phyloP scores from a whole-genome alignment of 495 filamentous ascomycete species.

The Opeltia flavorubescens region DNA sequence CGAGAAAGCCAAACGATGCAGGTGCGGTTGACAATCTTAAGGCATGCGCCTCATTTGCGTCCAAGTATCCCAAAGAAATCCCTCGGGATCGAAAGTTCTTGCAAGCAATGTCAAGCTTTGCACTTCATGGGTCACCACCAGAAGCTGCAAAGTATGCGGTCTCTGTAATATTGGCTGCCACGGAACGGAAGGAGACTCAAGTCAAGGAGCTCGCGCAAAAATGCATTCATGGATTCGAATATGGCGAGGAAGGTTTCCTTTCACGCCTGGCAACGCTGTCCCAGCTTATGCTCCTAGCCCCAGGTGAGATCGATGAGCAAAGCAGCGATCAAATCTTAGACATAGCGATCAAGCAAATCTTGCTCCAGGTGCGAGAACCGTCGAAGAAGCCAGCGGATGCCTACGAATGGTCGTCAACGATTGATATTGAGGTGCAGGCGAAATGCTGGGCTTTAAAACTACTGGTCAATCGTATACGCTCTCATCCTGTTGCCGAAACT shows the following conservation, averaged over 20 bases:
- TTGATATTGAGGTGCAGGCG: slow-evolving; percentile 69
- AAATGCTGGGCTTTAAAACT: slow-evolving; percentile 84
- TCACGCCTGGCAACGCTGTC: slow-evolving; percentile 70
- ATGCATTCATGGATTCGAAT: slow-evolving; percentile 61
- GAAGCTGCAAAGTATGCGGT: slow-evolving; percentile 87
- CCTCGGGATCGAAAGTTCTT: slow-evolving; percentile 74
- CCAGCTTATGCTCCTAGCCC: slow-evolving; percentile 68
- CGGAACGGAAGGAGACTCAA: slow-evolving; percentile 73
- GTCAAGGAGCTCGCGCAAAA: slow-evolving; percentile 69
- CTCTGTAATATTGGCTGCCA: slow-evolving; percentile 68
- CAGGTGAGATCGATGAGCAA: slow-evolving; percentile 56
- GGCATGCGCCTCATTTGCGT: slow-evolving; percentile 80
- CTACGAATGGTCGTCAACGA: slow-evolving; percentile 53
- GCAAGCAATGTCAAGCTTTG: slow-evolving; percentile 65
- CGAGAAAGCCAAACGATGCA: slow-evolving; percentile 46
- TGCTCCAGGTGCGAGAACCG: slow-evolving; percentile 51
- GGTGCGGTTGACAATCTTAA: slow-evolving; percentile 77
- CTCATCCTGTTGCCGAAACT: slow-evolving; percentile 39
- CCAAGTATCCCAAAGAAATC: slow-evolving; percentile 69
- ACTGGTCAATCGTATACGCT: slow-evolving; percentile 73
- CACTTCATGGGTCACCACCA: slow-evolving; percentile 65
- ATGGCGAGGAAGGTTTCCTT: slow-evolving; percentile 62
- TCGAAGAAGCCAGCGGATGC: slow-evolving; percentile 29
- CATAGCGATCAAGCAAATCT: slow-evolving; percentile 60
- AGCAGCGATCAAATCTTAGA: slow-evolving; percentile 57